Percentiles rank a stretch among this genome's conserved stretches.
phyloP scores from a whole-genome alignment of 169 alveolate genomes.

The Eimeria tenella region DNA sequence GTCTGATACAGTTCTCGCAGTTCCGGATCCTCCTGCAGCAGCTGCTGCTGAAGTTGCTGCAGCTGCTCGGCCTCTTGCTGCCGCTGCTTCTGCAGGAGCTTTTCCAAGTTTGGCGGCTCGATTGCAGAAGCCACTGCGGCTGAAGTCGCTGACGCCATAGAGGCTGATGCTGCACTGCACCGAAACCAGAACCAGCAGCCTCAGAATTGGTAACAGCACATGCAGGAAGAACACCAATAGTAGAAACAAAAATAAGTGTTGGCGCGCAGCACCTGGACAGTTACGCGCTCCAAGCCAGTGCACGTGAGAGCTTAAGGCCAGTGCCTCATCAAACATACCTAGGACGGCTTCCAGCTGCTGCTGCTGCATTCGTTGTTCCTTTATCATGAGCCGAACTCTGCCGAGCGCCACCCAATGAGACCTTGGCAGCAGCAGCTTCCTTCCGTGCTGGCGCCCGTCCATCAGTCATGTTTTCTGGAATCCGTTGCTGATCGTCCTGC shows the following conservation, averaged over 20 bases:
- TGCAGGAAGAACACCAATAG: neutral
- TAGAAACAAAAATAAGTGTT: too few species aligned
- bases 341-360: slow-evolving; percentile 24
- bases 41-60: neutral
- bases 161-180: neutral
- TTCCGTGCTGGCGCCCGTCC: neutral
- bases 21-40: slow-evolving; percentile 34
- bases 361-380: slow-evolving; percentile 44
- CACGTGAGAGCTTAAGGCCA: neutral
- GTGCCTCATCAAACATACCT: neutral
- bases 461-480: neutral
- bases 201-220: neutral
- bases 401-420: slow-evolving; percentile 5
- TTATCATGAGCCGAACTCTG: neutral
- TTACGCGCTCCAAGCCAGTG: neutral
- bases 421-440: slow-evolving; percentile 1
- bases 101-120: neutral
- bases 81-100: slow-evolving; percentile 21
- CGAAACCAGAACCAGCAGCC: neutral
- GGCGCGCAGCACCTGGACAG: too few species aligned
- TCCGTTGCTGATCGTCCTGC: slow-evolving; percentile 17
- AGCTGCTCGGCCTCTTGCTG: slow-evolving; percentile 41
- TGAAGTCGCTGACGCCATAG: neutral
- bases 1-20: slow-evolving; percentile 19
- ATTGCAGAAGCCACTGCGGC: neutral